Base-by-base conservation (phyloP, 1,284 basidiomycete species). In the Grifola frondosa region DNA sequence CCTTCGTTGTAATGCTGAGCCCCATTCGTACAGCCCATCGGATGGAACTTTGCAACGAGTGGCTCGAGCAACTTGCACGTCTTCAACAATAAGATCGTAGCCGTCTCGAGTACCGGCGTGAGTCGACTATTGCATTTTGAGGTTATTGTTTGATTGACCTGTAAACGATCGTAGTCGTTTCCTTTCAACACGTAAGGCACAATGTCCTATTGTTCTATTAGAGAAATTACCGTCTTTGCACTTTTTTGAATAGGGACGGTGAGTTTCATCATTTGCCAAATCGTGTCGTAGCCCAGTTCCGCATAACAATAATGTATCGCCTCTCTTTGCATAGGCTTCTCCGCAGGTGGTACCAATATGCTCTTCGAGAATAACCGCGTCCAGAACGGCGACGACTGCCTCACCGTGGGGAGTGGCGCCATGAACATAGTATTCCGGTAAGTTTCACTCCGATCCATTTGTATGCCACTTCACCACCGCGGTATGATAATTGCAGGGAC, bases 351-450 rank as follows among this genome's bases (percentile, higher is more conserved):
- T 5, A 73, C 68, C 1, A 71, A 82, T 52, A 54, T 81, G 44
- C 57, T 81, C 1, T 79, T 82, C 50, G 78, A 81, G 54, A 66
- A 75, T 50, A 83, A 81, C 46, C 57, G 72, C 44, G 65, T 83
- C 35, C 64, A 71, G 34, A 83, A 81, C 42, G 80, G 79, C 0
- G 81, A 83, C 47, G 80, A 83, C 56, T 83, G 80, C 36, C 51
- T 82, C 22, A 77, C 79, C 0, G 76, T 83, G 29, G 73, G 75
- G 1, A 77, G 63, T 53, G 78, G 78, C 6, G 74, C 78, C 2
- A 74, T 70, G 49, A 76, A 80, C 49, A 77, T 84, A 28, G 65
- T 68, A 40, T 80, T 80, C 64, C 67, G 71, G 74, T 77, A 39
- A 13, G 56, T 46, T 24, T 25, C 16, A 15, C 22, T 15, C 20